These are phyloP conservation scores for Barbatosphaeria neglecta DNA, from an alignment of 495 filamentous ascomycete genomes.

Conservation along the genomic window DNA sequence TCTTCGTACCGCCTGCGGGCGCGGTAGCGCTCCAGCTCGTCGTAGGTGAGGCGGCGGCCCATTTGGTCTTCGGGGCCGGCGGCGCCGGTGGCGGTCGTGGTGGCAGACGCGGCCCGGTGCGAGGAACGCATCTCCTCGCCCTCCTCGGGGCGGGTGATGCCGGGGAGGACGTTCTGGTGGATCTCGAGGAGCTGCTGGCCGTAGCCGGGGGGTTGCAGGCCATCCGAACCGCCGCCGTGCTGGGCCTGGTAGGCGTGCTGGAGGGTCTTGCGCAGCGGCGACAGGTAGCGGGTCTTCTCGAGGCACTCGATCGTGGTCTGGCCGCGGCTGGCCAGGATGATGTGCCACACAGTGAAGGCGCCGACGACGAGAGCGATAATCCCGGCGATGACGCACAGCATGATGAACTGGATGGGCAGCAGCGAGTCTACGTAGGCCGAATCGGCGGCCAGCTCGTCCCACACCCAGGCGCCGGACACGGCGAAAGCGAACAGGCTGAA, in stretches of 20 bases:
- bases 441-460: conserved; percentile 63
- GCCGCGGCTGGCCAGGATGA: conserved; percentile 63
- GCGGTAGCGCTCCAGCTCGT: conserved; percentile 59
- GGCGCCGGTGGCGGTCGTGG: conserved; percentile 9
- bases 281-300: conserved; percentile 87
- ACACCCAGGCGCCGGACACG: conserved; percentile 66
- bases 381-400: conserved; percentile 73
- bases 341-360: conserved; percentile 89
- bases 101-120: background rate
- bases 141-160: conserved; percentile 67
- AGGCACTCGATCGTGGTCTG: conserved; percentile 92
- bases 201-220: conserved; percentile 47
- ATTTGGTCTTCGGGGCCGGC: conserved; percentile 37
- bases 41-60: conserved; percentile 46
- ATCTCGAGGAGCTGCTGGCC: conserved; percentile 68
- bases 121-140: conserved; percentile 44
- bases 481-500: conserved; percentile 77
- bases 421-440: conserved; percentile 48
- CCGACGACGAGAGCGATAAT: conserved; percentile 83
- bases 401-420: conserved; percentile 81
- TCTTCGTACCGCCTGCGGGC: conserved; percentile 64
- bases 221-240: conserved; percentile 26
- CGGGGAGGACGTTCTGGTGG: conserved; percentile 73
- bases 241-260: conserved; percentile 47
- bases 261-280: conserved; percentile 58